Evolutionary conservation across 108 stramenopile species (phyloP), one percentile per base, ranked within the genome.

Genomic region (Conticribra guillardii): DNA sequence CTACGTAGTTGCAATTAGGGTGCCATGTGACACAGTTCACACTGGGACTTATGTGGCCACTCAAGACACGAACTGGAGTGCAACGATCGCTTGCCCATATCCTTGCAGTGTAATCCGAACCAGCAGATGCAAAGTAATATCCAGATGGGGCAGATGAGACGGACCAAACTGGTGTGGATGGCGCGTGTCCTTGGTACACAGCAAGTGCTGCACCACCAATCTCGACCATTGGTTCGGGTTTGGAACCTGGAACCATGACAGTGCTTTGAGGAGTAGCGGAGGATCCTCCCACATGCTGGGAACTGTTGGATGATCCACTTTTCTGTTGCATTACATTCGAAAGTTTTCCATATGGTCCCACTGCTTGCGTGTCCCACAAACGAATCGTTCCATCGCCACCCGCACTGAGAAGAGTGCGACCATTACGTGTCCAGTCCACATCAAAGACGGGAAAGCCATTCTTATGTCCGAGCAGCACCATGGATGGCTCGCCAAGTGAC

Each of bases 91-190:
- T 96, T 26, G 88, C 80, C 96, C 96, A 99, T n/a, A 99, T 77
- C 24, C 97, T 69, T 4, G 92, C 96, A 8, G 96, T 96, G 17
- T 89, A 87, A 70, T 98, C 97, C 2, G 81, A 90, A 11, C 91
- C 93, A 31, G 92, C 97, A 9, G 96, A 94, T 22, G 95, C 96
- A 83, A 98, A 97, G 70, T 96, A 96, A 76, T 98, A 96, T n/a
- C 99, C 99, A 24, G 74, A 86, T 2, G 97, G 91, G 27, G 93
- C 81, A 58, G 89, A 90, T 8, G 87, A 64, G 1, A 91, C 90
- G 14, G 89, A 89, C 92, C 92, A 93, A 18, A 96, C 75, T 18
- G 92, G 90, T 27, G 87, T 84, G 14, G 72, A 77, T 18, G 86
- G 88, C 16, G 87, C 80, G 67, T 96, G 95, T 11, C 94, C 94